phyloP scores from a whole-genome alignment of 2,329 filamentous ascomycete species.

The Fusarium ramigenum region DNA sequence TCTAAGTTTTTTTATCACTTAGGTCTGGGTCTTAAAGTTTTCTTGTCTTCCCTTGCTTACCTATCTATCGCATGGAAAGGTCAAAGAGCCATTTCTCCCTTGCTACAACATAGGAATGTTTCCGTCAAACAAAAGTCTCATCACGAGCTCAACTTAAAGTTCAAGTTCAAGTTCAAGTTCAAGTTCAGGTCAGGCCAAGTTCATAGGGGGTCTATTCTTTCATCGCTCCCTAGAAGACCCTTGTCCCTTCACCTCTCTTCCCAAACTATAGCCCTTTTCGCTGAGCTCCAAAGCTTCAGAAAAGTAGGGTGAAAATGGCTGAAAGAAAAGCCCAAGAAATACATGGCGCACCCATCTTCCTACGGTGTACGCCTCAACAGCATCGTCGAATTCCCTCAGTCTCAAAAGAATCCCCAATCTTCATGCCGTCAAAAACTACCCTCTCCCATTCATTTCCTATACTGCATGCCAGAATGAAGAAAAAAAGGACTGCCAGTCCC shows the following conservation, averaged over 20 bases:
- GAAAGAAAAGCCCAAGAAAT: conserved; percentile 4
- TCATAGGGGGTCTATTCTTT: conserved; percentile 13
- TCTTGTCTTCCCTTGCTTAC: neutral
- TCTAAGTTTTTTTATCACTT: neutral
- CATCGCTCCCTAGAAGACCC: conserved; percentile 1
- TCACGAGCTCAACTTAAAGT: neutral
- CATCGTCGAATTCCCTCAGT: neutral
- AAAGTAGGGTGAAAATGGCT: neutral
- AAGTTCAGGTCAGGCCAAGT: neutral
- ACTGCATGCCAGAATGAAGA: conserved; percentile 17
- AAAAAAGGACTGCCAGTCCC: conserved; percentile 31
- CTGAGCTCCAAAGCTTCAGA: neutral
- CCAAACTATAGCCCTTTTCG: neutral
- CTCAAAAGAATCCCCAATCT: neutral
- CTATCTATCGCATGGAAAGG: neutral
- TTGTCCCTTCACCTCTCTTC: neutral
- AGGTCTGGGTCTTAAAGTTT: neutral
- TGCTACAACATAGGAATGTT: conserved; percentile 27
- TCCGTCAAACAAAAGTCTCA: conserved; percentile 2
- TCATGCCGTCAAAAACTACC: neutral
- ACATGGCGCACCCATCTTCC: neutral
- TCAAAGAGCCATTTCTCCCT: conserved; percentile 12
- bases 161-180: neutral
- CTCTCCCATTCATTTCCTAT: conserved; percentile 7
- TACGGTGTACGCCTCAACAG: neutral